Evolutionary conservation across 2,329 filamentous ascomycete genomes (phyloP), one percentile per base, ranked within the genome.

Genomic region (Stenocarpella maydis): DNA sequence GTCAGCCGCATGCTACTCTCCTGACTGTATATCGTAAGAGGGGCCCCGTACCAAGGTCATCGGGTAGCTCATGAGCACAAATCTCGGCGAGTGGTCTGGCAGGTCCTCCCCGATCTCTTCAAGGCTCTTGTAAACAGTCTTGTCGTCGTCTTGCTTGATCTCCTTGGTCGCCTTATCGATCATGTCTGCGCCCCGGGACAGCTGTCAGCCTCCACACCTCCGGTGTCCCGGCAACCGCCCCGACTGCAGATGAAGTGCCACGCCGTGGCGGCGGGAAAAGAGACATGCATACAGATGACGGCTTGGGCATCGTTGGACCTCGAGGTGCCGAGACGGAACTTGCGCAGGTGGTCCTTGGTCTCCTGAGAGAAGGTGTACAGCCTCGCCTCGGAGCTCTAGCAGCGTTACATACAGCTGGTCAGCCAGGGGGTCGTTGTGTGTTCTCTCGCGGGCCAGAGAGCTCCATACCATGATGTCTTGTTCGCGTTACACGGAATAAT

Each of bases 361-460:
- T 96, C 93, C 73, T 90, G 88, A 39, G 94, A 97, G 88, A 98
- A 97, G 70, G 92, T 93, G 84, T 97, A 98, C 72, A 98, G 87
- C 75, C 94, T 88, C 72, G 94, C 90, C 85, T 98, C 95, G 78
- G 95, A 97, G 76, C 90, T 81, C 84, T 86, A 71, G 37, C 28
- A 24, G n/a, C 28, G 14, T 12, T 45, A n/a, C n/a, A n/a, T 47
- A n/a, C 14, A 24, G 28, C 28, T 37, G n/a, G 58, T 63, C 28
- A 49, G 58, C 43, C 14, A 49, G 14, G n/a, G 58, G 12, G 28
- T n/a, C 15, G 19, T 1, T 24, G 26, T n/a, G 24, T 14, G 15
- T n/a, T n/a, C n/a, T n/a, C 12, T 15, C 17, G 39, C n/a, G 7
- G 55, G 26, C 28, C 19, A 31, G 21, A 37, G 17, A n/a, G 34